Conservation (phyloP, 2,329 filamentous ascomycete genomes). For the Verticillium nubilum region DNA sequence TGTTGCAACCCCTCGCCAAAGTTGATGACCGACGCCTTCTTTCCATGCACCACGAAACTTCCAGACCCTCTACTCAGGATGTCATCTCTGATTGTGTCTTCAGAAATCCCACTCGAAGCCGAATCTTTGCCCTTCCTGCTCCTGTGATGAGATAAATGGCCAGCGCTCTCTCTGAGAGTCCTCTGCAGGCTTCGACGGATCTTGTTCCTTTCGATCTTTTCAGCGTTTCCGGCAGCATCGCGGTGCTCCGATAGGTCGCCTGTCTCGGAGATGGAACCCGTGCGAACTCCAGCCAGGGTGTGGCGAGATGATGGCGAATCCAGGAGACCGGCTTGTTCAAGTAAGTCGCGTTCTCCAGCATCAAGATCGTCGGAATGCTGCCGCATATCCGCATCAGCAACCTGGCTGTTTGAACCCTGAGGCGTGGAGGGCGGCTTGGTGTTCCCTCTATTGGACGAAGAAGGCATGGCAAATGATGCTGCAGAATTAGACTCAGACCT, state of each 20-base stretch:
- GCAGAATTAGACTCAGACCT: slow-evolving; percentile 36
- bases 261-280: slow-evolving; percentile 30
- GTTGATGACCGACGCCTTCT: slow-evolving; percentile 96
- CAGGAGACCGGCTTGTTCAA: slow-evolving; percentile 63
- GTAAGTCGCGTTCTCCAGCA: slow-evolving; percentile 60
- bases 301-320: slow-evolving; percentile 31
- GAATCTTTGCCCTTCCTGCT: slow-evolving; percentile 75
- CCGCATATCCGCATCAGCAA: background rate
- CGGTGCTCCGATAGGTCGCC: slow-evolving; percentile 34
- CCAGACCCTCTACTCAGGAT: slow-evolving; percentile 73
- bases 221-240: slow-evolving; percentile 21
- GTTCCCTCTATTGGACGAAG: slow-evolving; percentile 4
- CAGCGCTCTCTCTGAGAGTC: slow-evolving; percentile 77
- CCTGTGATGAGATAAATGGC: slow-evolving; percentile 60
- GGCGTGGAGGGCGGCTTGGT: background rate
- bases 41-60: slow-evolving; percentile 94
- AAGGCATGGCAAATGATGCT: slow-evolving; percentile 24
- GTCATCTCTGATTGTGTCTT: slow-evolving; percentile 52
- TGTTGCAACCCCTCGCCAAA: slow-evolving; percentile 88
- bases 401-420: background rate
- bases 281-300: slow-evolving; percentile 13
- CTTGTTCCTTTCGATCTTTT: slow-evolving; percentile 56
- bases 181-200: slow-evolving; percentile 84
- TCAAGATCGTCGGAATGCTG: slow-evolving; percentile 46
- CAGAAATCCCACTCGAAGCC: slow-evolving; percentile 49